A percentile compares a stretch with the other conserved stretches of the same genome.
Conservation (phyloP, 371 early-diverging fungal genomes). For the Saksenaea oblongispora region DNA sequence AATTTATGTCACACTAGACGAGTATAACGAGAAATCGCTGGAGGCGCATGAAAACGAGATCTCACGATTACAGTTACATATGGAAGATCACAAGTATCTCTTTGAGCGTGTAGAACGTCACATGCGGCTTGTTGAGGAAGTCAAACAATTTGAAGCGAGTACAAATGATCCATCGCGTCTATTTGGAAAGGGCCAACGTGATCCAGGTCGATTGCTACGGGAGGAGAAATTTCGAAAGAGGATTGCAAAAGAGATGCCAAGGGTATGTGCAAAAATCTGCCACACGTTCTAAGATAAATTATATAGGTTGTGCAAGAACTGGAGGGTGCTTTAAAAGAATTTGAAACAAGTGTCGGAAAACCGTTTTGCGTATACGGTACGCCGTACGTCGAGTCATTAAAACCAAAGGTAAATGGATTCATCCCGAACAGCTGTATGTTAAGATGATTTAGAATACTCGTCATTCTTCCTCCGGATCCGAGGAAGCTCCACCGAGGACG, state of each 20-base stretch:
- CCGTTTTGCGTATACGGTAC: constrained; percentile 42
- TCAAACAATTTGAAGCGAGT: constrained; percentile 42
- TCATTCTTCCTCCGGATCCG: neutral
- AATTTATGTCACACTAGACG: constrained; percentile 7
- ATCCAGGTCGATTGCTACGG: constrained; percentile 47
- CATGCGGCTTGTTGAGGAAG: constrained; percentile 40
- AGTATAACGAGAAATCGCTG: constrained; percentile 20
- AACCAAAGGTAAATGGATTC: constrained; percentile 17
- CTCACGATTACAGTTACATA: constrained; percentile 26
- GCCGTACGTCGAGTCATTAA: constrained; percentile 34
- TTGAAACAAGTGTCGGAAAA: constrained; percentile 28
- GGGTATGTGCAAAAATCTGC: constrained; percentile 9
- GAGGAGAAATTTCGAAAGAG: constrained; percentile 52
- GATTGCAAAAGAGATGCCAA: constrained; percentile 44
- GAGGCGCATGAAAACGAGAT: constrained; percentile 43
- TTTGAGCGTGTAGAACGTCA: constrained; percentile 42
- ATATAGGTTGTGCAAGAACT: constrained; percentile 32
- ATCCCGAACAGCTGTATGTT: no score
- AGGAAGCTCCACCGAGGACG: neutral
- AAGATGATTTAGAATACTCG: neutral
- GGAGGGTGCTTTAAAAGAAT: constrained; percentile 39
- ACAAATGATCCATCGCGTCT: constrained; percentile 48
- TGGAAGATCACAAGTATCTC: constrained; percentile 43
- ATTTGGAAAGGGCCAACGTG: constrained; percentile 47
- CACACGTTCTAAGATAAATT: neutral